Conservation (phyloP, 371 early-diverging fungal species). For the Circinella umbellata region DNA sequence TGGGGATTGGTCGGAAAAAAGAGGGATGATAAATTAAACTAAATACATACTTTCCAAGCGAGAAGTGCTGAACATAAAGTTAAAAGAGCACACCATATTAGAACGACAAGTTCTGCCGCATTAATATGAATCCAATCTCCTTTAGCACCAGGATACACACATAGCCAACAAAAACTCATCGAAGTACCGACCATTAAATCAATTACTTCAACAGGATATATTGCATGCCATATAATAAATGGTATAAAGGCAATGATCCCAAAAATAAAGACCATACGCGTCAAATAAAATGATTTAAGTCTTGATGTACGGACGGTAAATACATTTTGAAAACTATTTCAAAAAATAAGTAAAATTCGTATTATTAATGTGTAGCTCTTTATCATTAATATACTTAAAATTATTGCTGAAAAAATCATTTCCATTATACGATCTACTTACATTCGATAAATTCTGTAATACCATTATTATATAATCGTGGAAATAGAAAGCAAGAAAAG, state of each 20-base stretch:
- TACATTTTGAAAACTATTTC: constrained; percentile 45
- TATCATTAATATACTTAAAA: not conserved
- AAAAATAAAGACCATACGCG: constrained; percentile 33
- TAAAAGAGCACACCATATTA: constrained; percentile 28
- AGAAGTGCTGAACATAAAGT: constrained; percentile 36
- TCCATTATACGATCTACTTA: constrained; percentile 15
- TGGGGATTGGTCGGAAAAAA: too few species aligned
- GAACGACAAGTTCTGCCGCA: constrained; percentile 23
- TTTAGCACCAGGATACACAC: constrained; percentile 30
- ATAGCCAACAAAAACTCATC: constrained; percentile 35
- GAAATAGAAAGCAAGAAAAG: not conserved
- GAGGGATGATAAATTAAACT: too few species aligned
- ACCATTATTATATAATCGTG: not conserved
- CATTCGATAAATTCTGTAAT: constrained; percentile 46
- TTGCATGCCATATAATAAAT: constrained; percentile 32
- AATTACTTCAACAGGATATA: constrained; percentile 23
- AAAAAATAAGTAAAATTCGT: too few species aligned
- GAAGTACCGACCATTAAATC: constrained; percentile 16
- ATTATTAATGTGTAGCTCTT: not conserved
- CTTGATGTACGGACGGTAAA: constrained; percentile 42
- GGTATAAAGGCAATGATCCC: constrained; percentile 27
- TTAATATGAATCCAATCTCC: constrained; percentile 29
- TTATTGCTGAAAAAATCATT: too few species aligned
- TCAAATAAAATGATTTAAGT: constrained; percentile 39
- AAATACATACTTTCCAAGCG: constrained; percentile 41